These are phyloP conservation scores for Bonia amplexicaulis DNA, from an alignment of 176 grass and related monocot genomes.

Conservation along the genomic window DNA sequence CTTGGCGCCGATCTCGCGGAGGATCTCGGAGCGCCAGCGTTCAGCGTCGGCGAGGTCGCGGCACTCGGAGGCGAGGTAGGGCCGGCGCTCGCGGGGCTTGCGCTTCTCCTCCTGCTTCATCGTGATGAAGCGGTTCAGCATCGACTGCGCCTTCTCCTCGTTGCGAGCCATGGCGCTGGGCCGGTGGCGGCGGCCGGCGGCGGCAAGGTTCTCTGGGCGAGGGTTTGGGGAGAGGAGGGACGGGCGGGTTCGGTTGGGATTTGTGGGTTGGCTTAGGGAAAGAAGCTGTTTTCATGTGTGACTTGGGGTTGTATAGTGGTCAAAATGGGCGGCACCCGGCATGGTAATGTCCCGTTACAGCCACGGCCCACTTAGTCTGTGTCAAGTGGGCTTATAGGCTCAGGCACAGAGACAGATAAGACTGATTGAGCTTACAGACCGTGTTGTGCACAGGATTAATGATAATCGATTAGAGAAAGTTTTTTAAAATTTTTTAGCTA, in stretches of 20 bases:
- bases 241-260: background rate
- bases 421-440: too few species aligned
- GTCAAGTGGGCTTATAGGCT: too few species aligned
- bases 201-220: constrained; percentile 24
- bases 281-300: background rate
- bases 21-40: too few species aligned
- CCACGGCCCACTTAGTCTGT: too few species aligned
- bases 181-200: constrained; percentile 12
- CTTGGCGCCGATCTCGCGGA: too few species aligned
- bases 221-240: constrained; percentile 17
- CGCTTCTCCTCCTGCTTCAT: constrained; percentile 99
- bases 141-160: constrained; percentile 96
- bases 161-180: constrained; percentile 74
- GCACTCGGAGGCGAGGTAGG: constrained; percentile 92
- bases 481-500: too few species aligned
- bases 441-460: too few species aligned
- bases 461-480: too few species aligned
- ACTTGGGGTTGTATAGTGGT: too few species aligned
- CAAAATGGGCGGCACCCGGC: too few species aligned
- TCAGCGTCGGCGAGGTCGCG: constrained; percentile 92
- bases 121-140: constrained; percentile 94
- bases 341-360: too few species aligned
- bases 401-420: too few species aligned
- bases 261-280: background rate
- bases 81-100: constrained; percentile 90